Base-by-base conservation (phyloP, 805 yeast species). In the Ogataea populi-albae region DNA sequence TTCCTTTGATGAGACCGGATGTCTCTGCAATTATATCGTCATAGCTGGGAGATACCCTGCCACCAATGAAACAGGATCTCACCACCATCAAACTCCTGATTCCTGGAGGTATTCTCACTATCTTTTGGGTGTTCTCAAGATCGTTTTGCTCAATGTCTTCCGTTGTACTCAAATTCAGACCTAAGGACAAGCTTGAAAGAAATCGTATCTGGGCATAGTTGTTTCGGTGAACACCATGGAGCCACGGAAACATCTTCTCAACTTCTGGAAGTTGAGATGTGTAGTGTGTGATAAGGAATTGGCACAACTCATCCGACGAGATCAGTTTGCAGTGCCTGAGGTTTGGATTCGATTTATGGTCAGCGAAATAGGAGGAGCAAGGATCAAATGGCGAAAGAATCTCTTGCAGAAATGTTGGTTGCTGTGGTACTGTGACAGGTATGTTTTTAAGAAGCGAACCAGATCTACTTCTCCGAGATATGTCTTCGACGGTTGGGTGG, bases 171-270 rank as follows among this genome's bases (percentile, higher is more conserved):
- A 18, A 20, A 12, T 12, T 20, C 21, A 35, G 12, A 5, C 45
- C 47, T 30, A 42, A 45, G 3, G 54, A 37, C 41, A 48, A 17
- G 51, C 48, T 56, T 11, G 59, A 45, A 26, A 61, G 48, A 59
- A 77, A 64, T 57, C 69, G 62, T 28, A 71, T 60, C 50, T 77
- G 83, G 17, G 80, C 74, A 26, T 69, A 63, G 50, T 78, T 77
- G 23, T 69, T 66, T 10, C 66, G 68, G 43, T 81, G 77, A 28
- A 84, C 65, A 1, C 95, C 93, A 56, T 89, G 96, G 17, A 86
- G 66, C 96, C 96, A 88, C 0, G 97, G 97, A 50, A 88, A 89
- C 71, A 89, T 75, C 8, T 53, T 52, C 17, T 68, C 72, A 14
- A 89, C 81, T 3, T 73, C 74, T 0, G 96, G 95, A 26, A 81